Percentiles rank a stretch among this genome's conserved stretches.
These are phyloP conservation scores for Rhodotorula paludigena DNA, from an alignment of 768 basidiomycete species.

Conservation along the genomic window DNA sequence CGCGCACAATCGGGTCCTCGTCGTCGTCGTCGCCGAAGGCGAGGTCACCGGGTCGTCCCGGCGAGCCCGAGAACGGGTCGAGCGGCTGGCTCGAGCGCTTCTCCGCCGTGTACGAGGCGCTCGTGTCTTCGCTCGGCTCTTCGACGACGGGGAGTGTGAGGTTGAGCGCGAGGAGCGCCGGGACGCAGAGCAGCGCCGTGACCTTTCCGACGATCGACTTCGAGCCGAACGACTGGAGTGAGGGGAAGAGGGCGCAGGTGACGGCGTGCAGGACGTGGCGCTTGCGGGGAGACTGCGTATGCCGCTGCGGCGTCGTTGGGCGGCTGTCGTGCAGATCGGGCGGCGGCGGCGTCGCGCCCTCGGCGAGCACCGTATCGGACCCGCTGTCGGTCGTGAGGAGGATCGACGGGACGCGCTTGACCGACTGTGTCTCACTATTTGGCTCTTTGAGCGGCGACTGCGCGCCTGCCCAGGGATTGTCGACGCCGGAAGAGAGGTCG, in stretches of 20 bases:
- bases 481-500: conserved; percentile 25
- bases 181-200: conserved; percentile 73
- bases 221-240: conserved; percentile 64
- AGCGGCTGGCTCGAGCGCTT: conserved; percentile 5
- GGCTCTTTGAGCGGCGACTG: neutral
- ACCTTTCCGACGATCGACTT: conserved; percentile 69
- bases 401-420: conserved; percentile 27
- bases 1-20: conserved; percentile 6
- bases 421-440: neutral
- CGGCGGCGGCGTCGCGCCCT: neutral
- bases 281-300: neutral
- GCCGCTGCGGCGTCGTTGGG: neutral
- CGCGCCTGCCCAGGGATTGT: conserved; percentile 30
- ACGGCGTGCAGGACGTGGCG: conserved; percentile 41
- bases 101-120: conserved; percentile 60
- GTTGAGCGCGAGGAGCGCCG: conserved; percentile 78
- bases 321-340: no score
- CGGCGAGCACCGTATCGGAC: conserved; percentile 2
- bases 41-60: neutral
- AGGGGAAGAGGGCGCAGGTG: conserved; percentile 73
- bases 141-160: conserved; percentile 84
- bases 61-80: neutral
- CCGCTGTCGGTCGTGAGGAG: conserved; percentile 28
- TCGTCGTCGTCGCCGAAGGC: no score
- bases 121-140: conserved; percentile 51